Evolutionary conservation across 2,329 filamentous ascomycete genomes (phyloP).

Genomic region (Alternaria novae-zelandiae): DNA sequence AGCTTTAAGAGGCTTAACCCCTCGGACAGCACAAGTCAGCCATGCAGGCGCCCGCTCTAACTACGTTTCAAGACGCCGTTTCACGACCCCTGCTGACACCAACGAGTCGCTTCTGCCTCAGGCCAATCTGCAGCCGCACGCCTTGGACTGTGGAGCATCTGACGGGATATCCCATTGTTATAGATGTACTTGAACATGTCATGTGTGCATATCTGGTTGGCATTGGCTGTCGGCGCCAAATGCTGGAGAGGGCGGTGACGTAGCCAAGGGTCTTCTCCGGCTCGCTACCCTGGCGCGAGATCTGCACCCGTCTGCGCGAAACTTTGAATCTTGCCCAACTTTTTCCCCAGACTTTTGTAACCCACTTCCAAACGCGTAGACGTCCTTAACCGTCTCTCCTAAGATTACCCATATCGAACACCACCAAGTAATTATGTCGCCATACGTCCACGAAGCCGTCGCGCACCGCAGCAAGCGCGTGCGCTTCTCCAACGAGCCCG

Average conservation of each 20-base stretch:
- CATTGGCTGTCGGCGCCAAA: background rate
- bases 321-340: slow-evolving; percentile 15
- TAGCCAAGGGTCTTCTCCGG: slow-evolving; percentile 6
- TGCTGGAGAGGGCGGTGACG: slow-evolving; percentile 8
- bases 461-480: slow-evolving; percentile 32
- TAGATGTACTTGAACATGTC: background rate
- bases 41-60: slow-evolving; percentile 41
- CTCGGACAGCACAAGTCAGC: slow-evolving; percentile 33
- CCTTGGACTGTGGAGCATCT: background rate
- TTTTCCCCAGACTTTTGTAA: slow-evolving; percentile 9
- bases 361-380: slow-evolving; percentile 11
- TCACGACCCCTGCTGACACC: slow-evolving; percentile 46
- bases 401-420: background rate
- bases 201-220: background rate
- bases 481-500: slow-evolving; percentile 26
- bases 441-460: slow-evolving; percentile 8
- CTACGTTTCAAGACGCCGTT: slow-evolving; percentile 46
- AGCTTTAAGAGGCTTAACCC: slow-evolving; percentile 25
- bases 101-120: slow-evolving; percentile 28
- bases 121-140: slow-evolving; percentile 16
- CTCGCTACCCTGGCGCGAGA: slow-evolving; percentile 14
- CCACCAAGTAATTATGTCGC: slow-evolving; percentile 15
- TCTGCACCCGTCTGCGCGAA: slow-evolving; percentile 12
- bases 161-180: background rate
- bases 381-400: background rate